phyloP scores from a whole-genome alignment of 768 basidiomycete species.

The Mycena olivaceomarginata region DNA sequence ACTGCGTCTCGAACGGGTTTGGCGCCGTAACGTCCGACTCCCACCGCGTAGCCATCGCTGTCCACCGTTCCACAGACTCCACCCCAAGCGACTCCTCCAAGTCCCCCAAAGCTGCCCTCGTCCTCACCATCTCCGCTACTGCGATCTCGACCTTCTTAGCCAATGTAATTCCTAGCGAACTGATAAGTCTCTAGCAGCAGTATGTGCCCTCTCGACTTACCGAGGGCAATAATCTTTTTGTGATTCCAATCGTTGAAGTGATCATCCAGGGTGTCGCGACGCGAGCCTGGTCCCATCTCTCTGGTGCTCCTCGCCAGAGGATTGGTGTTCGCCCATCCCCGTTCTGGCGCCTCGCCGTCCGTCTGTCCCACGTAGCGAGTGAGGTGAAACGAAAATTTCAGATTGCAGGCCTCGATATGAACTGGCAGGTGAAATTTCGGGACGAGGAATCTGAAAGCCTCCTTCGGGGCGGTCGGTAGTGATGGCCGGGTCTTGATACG shows the following conservation, averaged over 20 bases:
- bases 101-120: background rate
- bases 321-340: background rate
- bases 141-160: background rate
- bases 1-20: background rate
- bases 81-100: background rate
- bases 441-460: background rate
- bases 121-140: background rate
- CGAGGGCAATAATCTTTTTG: background rate
- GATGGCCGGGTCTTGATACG: background rate
- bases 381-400: background rate
- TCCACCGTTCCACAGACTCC: background rate
- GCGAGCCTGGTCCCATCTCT: background rate
- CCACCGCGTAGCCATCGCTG: slow-evolving; percentile 5
- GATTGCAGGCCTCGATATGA: background rate
- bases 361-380: background rate
- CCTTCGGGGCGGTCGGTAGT: background rate
- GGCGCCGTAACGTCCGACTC: background rate
- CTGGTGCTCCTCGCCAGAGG: background rate
- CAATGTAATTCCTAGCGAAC: background rate
- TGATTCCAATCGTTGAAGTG: background rate
- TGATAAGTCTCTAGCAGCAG: no score
- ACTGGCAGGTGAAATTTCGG: background rate
- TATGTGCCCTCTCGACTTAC: background rate
- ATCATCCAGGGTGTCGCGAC: background rate
- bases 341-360: background rate